Conservation (phyloP, 305 asterid species). For the Stenogyne calaminthoides region DNA sequence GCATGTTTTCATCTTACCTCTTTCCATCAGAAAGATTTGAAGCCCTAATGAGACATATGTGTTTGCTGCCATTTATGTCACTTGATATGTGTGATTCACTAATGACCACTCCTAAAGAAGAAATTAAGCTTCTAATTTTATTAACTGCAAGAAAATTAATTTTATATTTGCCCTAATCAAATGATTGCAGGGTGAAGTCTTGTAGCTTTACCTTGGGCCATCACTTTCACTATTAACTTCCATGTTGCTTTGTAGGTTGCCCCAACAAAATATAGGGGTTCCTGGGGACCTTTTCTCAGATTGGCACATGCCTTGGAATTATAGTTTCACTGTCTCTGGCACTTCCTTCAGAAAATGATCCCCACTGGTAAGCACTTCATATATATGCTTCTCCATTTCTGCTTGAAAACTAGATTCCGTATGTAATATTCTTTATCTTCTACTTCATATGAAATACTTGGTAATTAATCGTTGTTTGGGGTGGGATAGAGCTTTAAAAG, state of each 20-base stretch:
- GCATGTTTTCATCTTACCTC: background rate
- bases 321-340: conserved; percentile 64
- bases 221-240: conserved; percentile 25
- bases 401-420: conserved; percentile 12
- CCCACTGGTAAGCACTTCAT: conserved; percentile 67
- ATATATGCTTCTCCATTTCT: conserved; percentile 6
- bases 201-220: conserved; percentile 19
- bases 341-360: conserved; percentile 74
- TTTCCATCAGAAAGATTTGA: background rate
- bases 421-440: background rate
- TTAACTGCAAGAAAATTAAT: background rate
- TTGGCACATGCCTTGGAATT: conserved; percentile 86
- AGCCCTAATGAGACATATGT: conserved; percentile 10
- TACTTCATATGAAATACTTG: conserved; percentile 4
- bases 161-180: background rate
- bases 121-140: background rate
- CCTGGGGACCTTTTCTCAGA: conserved; percentile 76
- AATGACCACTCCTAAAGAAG: background rate
- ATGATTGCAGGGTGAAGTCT: conserved; percentile 9
- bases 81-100: background rate
- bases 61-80: conserved; percentile 1
- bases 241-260: conserved; percentile 58
- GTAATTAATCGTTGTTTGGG: background rate
- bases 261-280: conserved; percentile 84
- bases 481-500: background rate